Base-by-base conservation (phyloP, 441 rosid genomes). In the Corymbia citriodora region DNA sequence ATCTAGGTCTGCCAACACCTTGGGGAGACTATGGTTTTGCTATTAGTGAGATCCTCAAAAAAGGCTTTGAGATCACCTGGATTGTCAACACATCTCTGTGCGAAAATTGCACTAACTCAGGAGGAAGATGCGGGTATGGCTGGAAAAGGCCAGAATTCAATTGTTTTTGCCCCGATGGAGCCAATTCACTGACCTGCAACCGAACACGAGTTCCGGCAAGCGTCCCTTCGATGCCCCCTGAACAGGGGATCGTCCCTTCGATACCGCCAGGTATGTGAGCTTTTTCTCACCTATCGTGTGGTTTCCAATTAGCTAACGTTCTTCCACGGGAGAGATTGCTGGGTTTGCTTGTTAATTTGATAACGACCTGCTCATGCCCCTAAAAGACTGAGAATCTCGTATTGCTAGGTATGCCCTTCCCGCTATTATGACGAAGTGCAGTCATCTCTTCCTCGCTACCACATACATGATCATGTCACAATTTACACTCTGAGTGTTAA, bases 1-100 rank as follows among this genome's bases (percentile, higher is more conserved):
- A 33, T 33, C 33, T 33, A 33, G 33, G 33, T 33, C 33, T 33
- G 33, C 33, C 33, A 33, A 33, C 33, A 33, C 33, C 33, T 33
- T 33, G 33, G 33, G 33, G 33, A 33, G 33, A 33, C 33, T 33
- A 33, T 33, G 33, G 33, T 33, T 33, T 33, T 33, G 33, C 70
- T 13, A 29, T 29, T 63, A 63, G 33, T 29, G 18, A 63, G 70
- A 0, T 63, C 70, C 33, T 63, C 0, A 63, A 7, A 0, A 29
- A 63, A 13, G 70, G 70, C 18, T 63, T 63, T 29, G 70, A 29
- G 70, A 63, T 63, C 70, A 63, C 70, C 33, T 63, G 18, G 33
- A 63, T 12, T 3, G 4, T 13, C 2, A 6, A 63, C 1, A 0
- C 70, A 13, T 63, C 33, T 0, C 0, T 0, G 4, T 63, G 70